These are phyloP conservation scores for Spirogloea muscicola DNA, from an alignment of 139 green algal genomes.

Conservation along the genomic window DNA sequence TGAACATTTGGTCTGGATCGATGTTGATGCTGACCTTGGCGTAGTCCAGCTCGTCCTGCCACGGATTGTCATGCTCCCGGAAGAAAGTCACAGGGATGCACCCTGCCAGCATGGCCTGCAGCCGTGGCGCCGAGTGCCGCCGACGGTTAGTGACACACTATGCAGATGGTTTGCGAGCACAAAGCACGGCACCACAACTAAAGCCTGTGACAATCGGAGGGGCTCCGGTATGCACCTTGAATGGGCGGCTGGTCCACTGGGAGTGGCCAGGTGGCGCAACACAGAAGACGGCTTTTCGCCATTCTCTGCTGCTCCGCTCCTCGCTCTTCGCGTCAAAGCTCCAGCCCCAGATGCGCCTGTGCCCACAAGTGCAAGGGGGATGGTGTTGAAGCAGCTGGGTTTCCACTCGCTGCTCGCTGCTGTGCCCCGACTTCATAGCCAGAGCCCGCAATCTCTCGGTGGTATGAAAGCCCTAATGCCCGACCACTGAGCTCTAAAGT, in stretches of 20 bases:
- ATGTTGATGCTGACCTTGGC: background rate
- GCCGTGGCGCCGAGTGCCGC: background rate
- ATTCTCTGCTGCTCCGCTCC: constrained; percentile 10
- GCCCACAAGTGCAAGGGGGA: too few species aligned
- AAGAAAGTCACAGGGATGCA: background rate
- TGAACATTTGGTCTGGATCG: background rate
- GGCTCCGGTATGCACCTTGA: constrained; percentile 11
- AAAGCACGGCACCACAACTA: background rate
- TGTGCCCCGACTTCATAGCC: too few species aligned
- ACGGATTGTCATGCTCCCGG: background rate
- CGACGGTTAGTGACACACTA: background rate
- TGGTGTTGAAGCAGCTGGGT: too few species aligned
- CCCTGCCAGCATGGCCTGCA: background rate
- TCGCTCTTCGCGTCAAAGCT: constrained; percentile 21
- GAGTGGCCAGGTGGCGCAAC: constrained; percentile 3
- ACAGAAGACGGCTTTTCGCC: background rate
- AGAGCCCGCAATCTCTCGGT: too few species aligned
- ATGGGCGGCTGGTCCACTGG: constrained; percentile 5
- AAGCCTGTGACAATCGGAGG: background rate
- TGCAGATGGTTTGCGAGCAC: background rate
- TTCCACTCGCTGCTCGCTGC: too few species aligned
- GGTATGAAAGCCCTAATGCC: too few species aligned
- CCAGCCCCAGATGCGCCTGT: too few species aligned
- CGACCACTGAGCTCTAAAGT: too few species aligned
- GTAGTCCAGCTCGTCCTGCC: constrained; percentile 5